Conservation (phyloP, 1,139 yeast species). For the Candida tunisiensis region DNA sequence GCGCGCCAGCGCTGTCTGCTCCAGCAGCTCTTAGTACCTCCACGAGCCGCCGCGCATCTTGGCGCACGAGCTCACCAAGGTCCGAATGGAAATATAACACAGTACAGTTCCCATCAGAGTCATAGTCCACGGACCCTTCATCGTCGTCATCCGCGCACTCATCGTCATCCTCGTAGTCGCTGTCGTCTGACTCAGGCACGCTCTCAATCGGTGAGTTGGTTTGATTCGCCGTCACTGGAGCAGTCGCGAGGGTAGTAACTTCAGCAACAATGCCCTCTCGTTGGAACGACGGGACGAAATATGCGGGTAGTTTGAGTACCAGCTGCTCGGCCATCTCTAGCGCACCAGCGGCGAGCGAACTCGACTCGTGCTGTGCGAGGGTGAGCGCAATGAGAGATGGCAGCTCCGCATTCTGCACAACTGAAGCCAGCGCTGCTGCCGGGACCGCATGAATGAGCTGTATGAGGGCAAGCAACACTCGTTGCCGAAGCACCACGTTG, state of each 20-base stretch:
- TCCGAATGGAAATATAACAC: too few relatives aligned
- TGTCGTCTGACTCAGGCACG: slow-evolving; percentile 1
- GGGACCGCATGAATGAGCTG: slow-evolving; percentile 27
- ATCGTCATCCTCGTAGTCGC: neutral
- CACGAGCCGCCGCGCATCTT: neutral
- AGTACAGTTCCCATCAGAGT: too few relatives aligned
- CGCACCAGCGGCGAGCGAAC: slow-evolving; percentile 33
- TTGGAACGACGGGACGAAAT: slow-evolving; percentile 34
- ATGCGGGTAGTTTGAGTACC: slow-evolving; percentile 27
- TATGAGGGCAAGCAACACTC: slow-evolving; percentile 38
- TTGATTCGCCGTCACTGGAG: slow-evolving; percentile 11
- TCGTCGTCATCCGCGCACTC: slow-evolving; percentile 1
- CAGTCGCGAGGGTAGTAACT: slow-evolving; percentile 12
- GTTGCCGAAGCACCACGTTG: slow-evolving; percentile 47
- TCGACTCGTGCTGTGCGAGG: slow-evolving; percentile 34
- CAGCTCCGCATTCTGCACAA: slow-evolving; percentile 15
- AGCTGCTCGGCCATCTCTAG: slow-evolving; percentile 33
- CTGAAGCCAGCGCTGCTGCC: slow-evolving; percentile 8
- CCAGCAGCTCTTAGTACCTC: too few relatives aligned
- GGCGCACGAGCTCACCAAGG: neutral
- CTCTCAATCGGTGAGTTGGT: slow-evolving; percentile 5
- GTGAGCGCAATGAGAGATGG: slow-evolving; percentile 43
- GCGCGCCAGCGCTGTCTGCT: too few relatives aligned
- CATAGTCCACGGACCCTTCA: slow-evolving; percentile 2
- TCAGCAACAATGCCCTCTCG: slow-evolving; percentile 62